Evolutionary conservation across 306 rosid species (phyloP).

Genomic region (Cyamopsis tetragonoloba): DNA sequence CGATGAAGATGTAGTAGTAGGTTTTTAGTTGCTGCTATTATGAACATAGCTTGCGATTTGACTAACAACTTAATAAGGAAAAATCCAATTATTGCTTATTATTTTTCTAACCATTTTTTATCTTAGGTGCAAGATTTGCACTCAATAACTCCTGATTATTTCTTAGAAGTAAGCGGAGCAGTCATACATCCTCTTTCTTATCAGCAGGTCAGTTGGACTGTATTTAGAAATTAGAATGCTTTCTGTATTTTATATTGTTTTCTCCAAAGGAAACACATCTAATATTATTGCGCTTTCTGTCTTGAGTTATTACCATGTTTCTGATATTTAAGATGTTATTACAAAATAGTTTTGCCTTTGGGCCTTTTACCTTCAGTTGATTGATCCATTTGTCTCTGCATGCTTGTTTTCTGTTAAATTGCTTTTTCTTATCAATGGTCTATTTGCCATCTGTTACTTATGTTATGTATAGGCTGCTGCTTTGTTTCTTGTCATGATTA

Average conservation of each 20-base stretch:
- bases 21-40: background rate
- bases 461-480: background rate
- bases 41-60: conserved; percentile 4
- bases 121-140: conserved; percentile 90
- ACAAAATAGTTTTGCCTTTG: background rate
- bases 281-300: conserved; percentile 9
- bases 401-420: conserved; percentile 19
- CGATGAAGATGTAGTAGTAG: conserved; percentile 8
- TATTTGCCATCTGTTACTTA: conserved; percentile 5
- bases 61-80: background rate
- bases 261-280: background rate
- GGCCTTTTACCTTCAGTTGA: conserved; percentile 3
- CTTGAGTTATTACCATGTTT: conserved; percentile 22
- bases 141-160: conserved; percentile 81
- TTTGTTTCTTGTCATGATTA: conserved; percentile 13
- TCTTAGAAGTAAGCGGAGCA: conserved; percentile 93
- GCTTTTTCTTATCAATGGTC: conserved; percentile 13
- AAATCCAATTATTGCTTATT: background rate
- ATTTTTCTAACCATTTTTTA: background rate
- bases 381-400: conserved; percentile 1
- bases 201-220: conserved; percentile 78
- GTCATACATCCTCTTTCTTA: conserved; percentile 96
- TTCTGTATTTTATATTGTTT: background rate
- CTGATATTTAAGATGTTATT: conserved; percentile 5
- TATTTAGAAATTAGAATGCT: conserved; percentile 3